phyloP scores from a whole-genome alignment of 2,329 filamentous ascomycete species.

The Botrytis pseudocinerea region DNA sequence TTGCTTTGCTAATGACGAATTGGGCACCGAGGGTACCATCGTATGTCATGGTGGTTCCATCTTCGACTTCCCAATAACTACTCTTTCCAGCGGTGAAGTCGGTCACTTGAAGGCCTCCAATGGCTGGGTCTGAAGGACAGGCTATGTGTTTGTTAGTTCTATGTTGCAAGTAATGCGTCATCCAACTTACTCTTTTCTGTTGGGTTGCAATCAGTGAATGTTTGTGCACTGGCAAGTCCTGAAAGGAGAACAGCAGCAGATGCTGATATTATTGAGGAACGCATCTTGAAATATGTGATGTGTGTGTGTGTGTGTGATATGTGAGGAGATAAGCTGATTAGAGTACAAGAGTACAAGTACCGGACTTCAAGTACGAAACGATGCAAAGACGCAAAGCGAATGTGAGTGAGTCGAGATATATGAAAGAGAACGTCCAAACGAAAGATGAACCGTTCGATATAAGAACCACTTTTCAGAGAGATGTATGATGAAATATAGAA shows the following conservation, averaged over 20 bases:
- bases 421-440: not conserved
- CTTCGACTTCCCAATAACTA: constrained; percentile 57
- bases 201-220: constrained; percentile 25
- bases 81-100: constrained; percentile 48
- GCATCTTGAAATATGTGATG: constrained; percentile 30
- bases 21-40: constrained; percentile 47
- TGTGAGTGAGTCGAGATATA: constrained; percentile 5
- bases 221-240: constrained; percentile 24
- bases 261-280: constrained; percentile 29
- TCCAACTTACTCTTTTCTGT: constrained; percentile 20
- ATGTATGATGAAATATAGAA: constrained; percentile 14
- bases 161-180: not conserved
- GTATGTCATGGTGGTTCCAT: constrained; percentile 46
- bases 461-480: constrained; percentile 2
- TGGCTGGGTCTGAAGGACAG: constrained; percentile 48
- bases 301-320: not conserved
- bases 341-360: not conserved
- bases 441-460: constrained; percentile 9
- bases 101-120: constrained; percentile 44
- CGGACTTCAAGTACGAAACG: constrained; percentile 17
- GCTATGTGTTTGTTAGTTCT: constrained; percentile 31
- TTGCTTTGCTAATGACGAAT: constrained; percentile 51
- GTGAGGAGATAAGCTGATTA: not conserved
- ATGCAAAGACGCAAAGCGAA: constrained; percentile 2
- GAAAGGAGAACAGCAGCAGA: constrained; percentile 24